Evolutionary conservation across 2,329 filamentous ascomycete species (phyloP), one percentile per base, ranked within the genome.

Genomic region (Domatiomyces globalis): DNA sequence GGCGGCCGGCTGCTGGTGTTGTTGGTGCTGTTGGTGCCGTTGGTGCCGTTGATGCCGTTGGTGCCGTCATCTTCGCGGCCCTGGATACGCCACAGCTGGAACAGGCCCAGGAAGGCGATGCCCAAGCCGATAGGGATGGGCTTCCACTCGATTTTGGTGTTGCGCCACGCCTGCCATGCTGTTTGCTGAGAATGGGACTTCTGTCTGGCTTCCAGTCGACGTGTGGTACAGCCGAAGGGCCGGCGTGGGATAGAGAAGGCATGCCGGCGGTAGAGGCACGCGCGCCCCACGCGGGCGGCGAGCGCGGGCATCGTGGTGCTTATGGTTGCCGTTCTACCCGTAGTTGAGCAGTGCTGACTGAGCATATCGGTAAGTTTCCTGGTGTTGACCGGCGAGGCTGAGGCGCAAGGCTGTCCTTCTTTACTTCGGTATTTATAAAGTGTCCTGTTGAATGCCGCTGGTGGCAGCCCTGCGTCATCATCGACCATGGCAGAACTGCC

Each of bases 41-140:
- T 64, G 12, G 62, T 61, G 46, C 66, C 64, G 36, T 5, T 5
- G n/a, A n/a, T n/a, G 39, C 66, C 63, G 63, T 75, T n/a, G n/a
- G n/a, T n/a, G n/a, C n/a, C 71, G 66, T 78, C 58, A 27, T 68
- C 61, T 55, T 67, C 53, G 67, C 65, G 54, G 65, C 62, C 49
- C 54, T 74, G 80, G 51, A 86, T 79, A 65, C 86, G 86, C 67
- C 90, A 92, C 65, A 94, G 82, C 62, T 95, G 88, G 48, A 89
- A 76, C 49, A 85, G 73, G 20, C 87, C 89, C 7, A 95, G 74
- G 62, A 94, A 88, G 52, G 79, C 86, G 62, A 95, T 82, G 54
- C 89, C 89, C 19, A 95, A 74, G 22, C 84, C 86, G 51, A 95
- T 79, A 19, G 89, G 89, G 60, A 95, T 94, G 46, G 85, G 86